Base-by-base conservation (phyloP, 805 yeast species). In the Pichia manshurica region DNA sequence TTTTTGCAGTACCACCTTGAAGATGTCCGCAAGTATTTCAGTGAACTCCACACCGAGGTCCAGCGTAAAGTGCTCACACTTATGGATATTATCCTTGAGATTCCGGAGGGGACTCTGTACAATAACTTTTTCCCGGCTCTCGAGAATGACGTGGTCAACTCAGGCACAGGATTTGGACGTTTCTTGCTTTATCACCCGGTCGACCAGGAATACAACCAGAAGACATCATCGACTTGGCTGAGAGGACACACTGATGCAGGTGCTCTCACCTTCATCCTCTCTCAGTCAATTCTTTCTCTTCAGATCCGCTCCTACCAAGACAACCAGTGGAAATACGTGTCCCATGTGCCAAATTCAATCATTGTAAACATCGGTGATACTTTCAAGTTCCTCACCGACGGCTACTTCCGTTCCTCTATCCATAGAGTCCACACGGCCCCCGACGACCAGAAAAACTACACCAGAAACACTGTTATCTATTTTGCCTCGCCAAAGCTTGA, bases 351-450 rank as follows among this genome's bases (percentile, higher is more conserved):
- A 10, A 56, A 66, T 40, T 65, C 73, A 7, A 53, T 71, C 23
- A 62, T 70, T 41, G 74, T 70, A 19, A 71, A 71, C 47, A 58
- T 70, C 39, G 74, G 74, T 5, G 75, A 71, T 53, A 63, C 71
- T 1, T 45, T 71, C 44, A 72, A 70, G 50, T 69, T 68, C 41
- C 58, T 69, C 31, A 65, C 73, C 21, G 79, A 78, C 5, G 74
- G 73, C 0, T 72, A 68, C 48, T 74, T 73, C 59, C 70, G 70
- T 46, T 70, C 75, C 13, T 66, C 74, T 8, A 62, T 74, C 39
- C 79, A 74, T 46, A 55, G 78, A 42, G 79, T 74, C 5, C 66
- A 70, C n/a, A 66, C 70, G 28, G 77, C 78, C 5, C 77, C 77
- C 4, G 50, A 45, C 2, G 73, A 71, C 42, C 79, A 74, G 53